Conservation (phyloP, 2,329 filamentous ascomycete genomes). For the Fonsecaea monophora region DNA sequence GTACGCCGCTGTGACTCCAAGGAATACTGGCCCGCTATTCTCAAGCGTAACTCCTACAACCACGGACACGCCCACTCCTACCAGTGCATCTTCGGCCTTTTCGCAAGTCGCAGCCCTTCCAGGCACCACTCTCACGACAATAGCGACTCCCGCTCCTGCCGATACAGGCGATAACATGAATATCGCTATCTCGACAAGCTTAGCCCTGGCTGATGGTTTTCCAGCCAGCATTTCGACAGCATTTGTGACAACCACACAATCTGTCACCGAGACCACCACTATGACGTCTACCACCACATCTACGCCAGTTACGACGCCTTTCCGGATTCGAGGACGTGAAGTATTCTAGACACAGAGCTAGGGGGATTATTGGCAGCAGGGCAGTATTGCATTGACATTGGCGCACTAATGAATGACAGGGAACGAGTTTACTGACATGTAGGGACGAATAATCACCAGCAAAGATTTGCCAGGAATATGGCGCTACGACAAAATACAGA, state of each 20-base stretch:
- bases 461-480: conserved; percentile 2
- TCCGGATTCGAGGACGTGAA: conserved; percentile 32
- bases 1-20: conserved; percentile 14
- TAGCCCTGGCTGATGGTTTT: conserved; percentile 8
- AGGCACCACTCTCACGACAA: conserved; percentile 18
- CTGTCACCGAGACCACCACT: background rate
- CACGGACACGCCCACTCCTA: background rate
- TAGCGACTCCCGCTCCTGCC: conserved; percentile 5
- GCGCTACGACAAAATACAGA: background rate
- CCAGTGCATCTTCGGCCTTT: background rate
- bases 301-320: conserved; percentile 24
- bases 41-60: background rate
- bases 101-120: background rate
- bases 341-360: conserved; percentile 26
- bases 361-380: conserved; percentile 5
- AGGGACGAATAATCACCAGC: conserved; percentile 1
- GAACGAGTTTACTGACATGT: conserved; percentile 19
- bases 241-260: conserved; percentile 23
- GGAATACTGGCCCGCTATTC: conserved; percentile 18
- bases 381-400: conserved; percentile 13
- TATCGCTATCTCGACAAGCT: conserved; percentile 10
- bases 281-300: conserved; percentile 4
- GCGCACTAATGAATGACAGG: conserved; percentile 14
- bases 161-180: conserved; percentile 6
- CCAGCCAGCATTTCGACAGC: conserved; percentile 18